These are phyloP conservation scores for Cruciata laevipes DNA, from an alignment of 257 asterid genomes.

Conservation along the genomic window DNA sequence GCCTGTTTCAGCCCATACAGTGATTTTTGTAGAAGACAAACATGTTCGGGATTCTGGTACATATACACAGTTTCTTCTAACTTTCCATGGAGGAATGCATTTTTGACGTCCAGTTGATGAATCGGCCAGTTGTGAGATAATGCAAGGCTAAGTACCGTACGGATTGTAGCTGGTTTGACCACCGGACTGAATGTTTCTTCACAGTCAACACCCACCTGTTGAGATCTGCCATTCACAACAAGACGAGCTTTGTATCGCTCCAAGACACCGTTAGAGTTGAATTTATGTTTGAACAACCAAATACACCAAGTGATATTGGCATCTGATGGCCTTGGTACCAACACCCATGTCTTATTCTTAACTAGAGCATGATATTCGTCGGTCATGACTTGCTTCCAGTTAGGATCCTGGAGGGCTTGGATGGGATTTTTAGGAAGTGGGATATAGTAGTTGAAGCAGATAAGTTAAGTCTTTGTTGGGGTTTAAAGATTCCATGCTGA, in stretches of 20 bases:
- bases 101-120: too few relatives aligned
- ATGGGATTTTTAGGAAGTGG: neutral
- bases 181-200: too few relatives aligned
- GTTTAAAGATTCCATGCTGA: neutral
- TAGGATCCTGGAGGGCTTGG: neutral
- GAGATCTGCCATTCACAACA: neutral
- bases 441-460: neutral
- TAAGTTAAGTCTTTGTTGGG: neutral
- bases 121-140: too few relatives aligned
- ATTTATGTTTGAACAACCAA: neutral
- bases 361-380: neutral
- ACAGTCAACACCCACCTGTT: neutral
- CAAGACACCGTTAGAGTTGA: neutral
- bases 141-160: too few relatives aligned
- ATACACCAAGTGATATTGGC: neutral
- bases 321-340: neutral
- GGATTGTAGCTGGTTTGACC: too few relatives aligned
- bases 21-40: too few relatives aligned
- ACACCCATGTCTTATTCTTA: neutral
- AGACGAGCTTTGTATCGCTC: neutral
- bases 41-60: too few relatives aligned
- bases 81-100: too few relatives aligned
- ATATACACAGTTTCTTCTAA: too few relatives aligned
- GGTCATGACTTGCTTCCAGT: neutral
- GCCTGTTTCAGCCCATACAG: too few relatives aligned